Percentiles rank a stretch among this genome's conserved stretches.
These are phyloP conservation scores for Cicer arietinum DNA, from an alignment of 306 rosid species.

Conservation along the genomic window DNA sequence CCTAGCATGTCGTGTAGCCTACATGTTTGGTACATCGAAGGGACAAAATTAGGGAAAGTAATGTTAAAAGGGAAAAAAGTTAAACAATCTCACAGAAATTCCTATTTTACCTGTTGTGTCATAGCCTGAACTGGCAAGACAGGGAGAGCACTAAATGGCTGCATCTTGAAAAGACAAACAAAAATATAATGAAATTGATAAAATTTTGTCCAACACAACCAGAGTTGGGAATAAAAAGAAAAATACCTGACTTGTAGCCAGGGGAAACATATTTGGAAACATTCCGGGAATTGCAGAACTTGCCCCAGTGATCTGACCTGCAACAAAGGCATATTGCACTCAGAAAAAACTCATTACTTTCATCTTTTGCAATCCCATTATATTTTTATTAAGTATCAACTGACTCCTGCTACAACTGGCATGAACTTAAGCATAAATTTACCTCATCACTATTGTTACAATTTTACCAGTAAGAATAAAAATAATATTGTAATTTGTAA, in stretches of 20 bases:
- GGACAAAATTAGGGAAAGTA: slow-evolving; percentile 20
- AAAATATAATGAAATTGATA: slow-evolving; percentile 29
- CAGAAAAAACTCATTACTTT: slow-evolving; percentile 37
- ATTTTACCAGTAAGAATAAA: slow-evolving; percentile 50
- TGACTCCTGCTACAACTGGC: slow-evolving; percentile 51
- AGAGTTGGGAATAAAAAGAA: slow-evolving; percentile 10
- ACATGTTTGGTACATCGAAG: slow-evolving; percentile 27
- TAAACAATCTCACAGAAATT: not conserved
- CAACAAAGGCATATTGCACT: slow-evolving; percentile 41
- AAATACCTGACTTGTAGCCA: slow-evolving; percentile 84
- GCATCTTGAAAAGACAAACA: slow-evolving; percentile 46
- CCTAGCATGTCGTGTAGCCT: slow-evolving; percentile 99
- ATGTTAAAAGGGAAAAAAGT: not conserved
- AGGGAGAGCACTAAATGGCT: slow-evolving; percentile 86
- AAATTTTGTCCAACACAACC: slow-evolving; percentile 4
- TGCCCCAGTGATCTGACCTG: slow-evolving; percentile 91
- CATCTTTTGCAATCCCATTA: slow-evolving; percentile 36
- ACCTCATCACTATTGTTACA: slow-evolving; percentile 46
- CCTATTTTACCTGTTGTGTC: slow-evolving; percentile 87
- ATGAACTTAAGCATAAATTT: slow-evolving; percentile 47
- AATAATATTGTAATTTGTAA: slow-evolving; percentile 46
- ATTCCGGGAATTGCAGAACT: slow-evolving; percentile 86
- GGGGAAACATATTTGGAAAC: slow-evolving; percentile 89
- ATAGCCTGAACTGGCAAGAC: slow-evolving; percentile 99
- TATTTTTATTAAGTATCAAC: slow-evolving; percentile 38